These are phyloP conservation scores for Xerocomellus amylosporus DNA, from an alignment of 768 basidiomycete genomes.

Conservation along the genomic window DNA sequence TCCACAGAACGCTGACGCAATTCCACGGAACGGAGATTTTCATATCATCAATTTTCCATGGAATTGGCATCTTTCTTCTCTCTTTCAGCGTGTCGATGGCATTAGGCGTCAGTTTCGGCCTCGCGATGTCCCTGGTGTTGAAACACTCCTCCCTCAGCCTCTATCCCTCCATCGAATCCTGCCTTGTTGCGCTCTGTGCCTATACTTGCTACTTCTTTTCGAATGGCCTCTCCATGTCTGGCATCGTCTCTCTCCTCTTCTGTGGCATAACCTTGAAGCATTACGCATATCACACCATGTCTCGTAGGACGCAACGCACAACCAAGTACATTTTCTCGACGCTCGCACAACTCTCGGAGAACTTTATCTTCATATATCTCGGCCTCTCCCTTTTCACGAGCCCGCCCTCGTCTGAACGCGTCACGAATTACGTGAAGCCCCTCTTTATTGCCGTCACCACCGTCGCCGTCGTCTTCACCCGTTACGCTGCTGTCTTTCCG, in stretches of 20 bases:
- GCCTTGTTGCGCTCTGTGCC: slow-evolving; percentile 89
- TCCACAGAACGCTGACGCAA: slow-evolving; percentile 76
- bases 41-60: slow-evolving; percentile 87
- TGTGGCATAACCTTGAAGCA: slow-evolving; percentile 99
- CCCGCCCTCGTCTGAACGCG: slow-evolving; percentile 71
- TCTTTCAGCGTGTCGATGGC: slow-evolving; percentile 95
- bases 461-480: slow-evolving; percentile 89
- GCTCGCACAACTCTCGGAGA: slow-evolving; percentile 92
- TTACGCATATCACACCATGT: slow-evolving; percentile 99
- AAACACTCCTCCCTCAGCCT: slow-evolving; percentile 88
- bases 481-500: slow-evolving; percentile 95
- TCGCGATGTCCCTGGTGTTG: slow-evolving; percentile 86
- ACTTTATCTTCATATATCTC: slow-evolving; percentile 99
- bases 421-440: slow-evolving; percentile 88
- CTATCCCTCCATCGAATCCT: slow-evolving; percentile 96
- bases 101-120: slow-evolving; percentile 87
- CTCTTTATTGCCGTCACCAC: slow-evolving; percentile 91
- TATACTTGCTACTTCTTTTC: slow-evolving; percentile 99
- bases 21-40: slow-evolving; percentile 90
- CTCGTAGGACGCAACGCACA: slow-evolving; percentile 86
- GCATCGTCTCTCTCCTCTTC: slow-evolving; percentile 96
- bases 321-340: slow-evolving; percentile 95
- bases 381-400: slow-evolving; percentile 95
- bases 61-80: slow-evolving; percentile 95
- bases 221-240: slow-evolving; percentile 91